Base-by-base conservation (phyloP, 2,329 filamentous ascomycete species). In the Epichloe typhina region DNA sequence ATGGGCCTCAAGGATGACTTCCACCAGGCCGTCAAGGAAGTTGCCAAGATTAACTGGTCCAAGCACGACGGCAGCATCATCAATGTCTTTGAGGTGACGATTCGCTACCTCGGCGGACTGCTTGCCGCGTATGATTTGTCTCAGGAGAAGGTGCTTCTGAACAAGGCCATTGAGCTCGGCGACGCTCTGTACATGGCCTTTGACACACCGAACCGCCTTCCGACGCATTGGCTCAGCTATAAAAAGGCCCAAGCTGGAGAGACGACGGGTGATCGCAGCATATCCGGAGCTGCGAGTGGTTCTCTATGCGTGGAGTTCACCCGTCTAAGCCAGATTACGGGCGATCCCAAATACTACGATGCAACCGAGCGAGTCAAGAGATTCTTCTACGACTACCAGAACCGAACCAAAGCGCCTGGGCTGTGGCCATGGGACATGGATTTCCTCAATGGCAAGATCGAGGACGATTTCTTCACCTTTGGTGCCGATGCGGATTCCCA, bases 291-390 rank as follows among this genome's bases (percentile, higher is more conserved):
- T 31, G 71, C 69, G n/a, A 66, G 68, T 15, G 85, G 84, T 35
- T 85, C 83, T 9, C 71, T 90, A 51, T 80, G 79, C 8, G 65
- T 91, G 52, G 86, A 90, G 61, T 88, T 90, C 61, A 88, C 83
- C 2, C 73, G 86, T 5, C 71, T 91, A 44, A 80, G 82, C 19
- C 86, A 90, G 65, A 69, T 90, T 52, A 88, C 86, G 0, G 79
- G 79, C 47, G 73, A 88, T 53, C 67, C 77, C 50, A 88, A 84
- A 62, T 90, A 86, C 66, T 89, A 84, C 64, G 84, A 88, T 65
- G 84, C 83, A 5, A 77, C 87, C 49, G 82, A 84, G 54, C 76
- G 83, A n/a, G 76, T 91, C 53, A 88, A 85, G 55, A 72, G 82
- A 58, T 76, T 80, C 53, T 75, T 90, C 46, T 74, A 81, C 55